phyloP scores from a whole-genome alignment of 768 basidiomycete species.

The Pleurotus salmoneostramineus region DNA sequence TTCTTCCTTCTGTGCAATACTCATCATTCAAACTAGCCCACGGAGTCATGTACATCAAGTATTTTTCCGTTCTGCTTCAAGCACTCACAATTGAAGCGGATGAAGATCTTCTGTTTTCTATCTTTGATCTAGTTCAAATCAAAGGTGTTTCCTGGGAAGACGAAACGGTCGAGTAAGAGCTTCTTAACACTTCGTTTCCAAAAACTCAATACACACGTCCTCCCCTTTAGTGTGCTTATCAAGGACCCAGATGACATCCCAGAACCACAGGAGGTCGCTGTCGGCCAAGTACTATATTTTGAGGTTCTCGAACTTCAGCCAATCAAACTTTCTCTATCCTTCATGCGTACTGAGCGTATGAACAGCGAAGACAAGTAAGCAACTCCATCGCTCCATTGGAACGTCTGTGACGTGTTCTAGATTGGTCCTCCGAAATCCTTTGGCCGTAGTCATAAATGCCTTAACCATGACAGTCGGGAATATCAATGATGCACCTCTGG shows the following conservation, averaged over 20 bases:
- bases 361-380: slow-evolving; percentile 91
- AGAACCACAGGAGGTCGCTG: slow-evolving; percentile 63
- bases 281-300: slow-evolving; percentile 86
- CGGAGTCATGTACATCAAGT: slow-evolving; percentile 97
- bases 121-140: slow-evolving; percentile 90
- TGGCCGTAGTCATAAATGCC: slow-evolving; percentile 91
- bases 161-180: slow-evolving; percentile 65
- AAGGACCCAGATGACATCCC: slow-evolving; percentile 62
- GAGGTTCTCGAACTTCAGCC: slow-evolving; percentile 95
- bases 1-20: not conserved
- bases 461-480: slow-evolving; percentile 97
- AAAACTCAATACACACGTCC: slow-evolving; percentile 8
- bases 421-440: slow-evolving; percentile 79
- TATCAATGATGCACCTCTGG: slow-evolving; percentile 91
- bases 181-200: not conserved
- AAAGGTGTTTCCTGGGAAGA: slow-evolving; percentile 90
- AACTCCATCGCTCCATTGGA: slow-evolving; percentile 1
- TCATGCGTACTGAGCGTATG: slow-evolving; percentile 94
- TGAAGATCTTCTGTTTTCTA: slow-evolving; percentile 90
- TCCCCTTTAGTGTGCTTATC: slow-evolving; percentile 60
- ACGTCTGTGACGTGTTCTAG: slow-evolving; percentile 30
- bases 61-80: slow-evolving; percentile 91
- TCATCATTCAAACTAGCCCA: slow-evolving; percentile 57
- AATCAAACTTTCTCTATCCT: slow-evolving; percentile 87
- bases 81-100: slow-evolving; percentile 95